phyloP scores from a whole-genome alignment of 2,329 filamentous ascomycete genomes.

The Rhinocladiella mackenziei region DNA sequence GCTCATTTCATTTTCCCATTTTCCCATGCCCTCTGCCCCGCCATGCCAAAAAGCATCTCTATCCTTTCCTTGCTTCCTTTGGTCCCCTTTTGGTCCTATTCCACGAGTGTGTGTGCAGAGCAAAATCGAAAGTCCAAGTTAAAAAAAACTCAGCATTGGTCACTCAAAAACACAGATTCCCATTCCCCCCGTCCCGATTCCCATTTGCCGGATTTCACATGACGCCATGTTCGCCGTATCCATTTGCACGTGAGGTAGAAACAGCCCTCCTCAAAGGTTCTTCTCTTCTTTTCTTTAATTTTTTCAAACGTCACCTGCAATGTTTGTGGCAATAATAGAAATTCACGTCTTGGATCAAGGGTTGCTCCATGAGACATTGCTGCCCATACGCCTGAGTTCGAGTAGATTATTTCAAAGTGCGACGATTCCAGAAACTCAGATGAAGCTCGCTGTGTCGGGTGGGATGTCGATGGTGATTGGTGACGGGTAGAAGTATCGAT shows the following conservation, averaged over 20 bases:
- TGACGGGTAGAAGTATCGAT: constrained; percentile 10
- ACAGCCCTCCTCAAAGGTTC: too few relatives aligned
- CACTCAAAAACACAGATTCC: too few relatives aligned
- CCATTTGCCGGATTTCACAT: not conserved
- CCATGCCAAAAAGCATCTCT: not conserved
- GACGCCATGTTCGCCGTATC: constrained; percentile 7
- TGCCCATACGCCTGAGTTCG: constrained; percentile 1
- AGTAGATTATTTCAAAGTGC: constrained; percentile 6
- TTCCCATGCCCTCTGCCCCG: not conserved
- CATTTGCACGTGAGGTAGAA: constrained; percentile 6
- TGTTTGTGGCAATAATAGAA: constrained; percentile 7
- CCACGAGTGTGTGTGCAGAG: not conserved
- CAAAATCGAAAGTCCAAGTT: too few relatives aligned
- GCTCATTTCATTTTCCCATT: not conserved
- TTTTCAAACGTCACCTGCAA: constrained; percentile 17
- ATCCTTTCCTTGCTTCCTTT: too few relatives aligned
- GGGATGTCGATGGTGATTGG: constrained; percentile 4
- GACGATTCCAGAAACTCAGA: constrained; percentile 5
- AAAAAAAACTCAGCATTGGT: too few relatives aligned
- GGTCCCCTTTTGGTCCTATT: too few relatives aligned
- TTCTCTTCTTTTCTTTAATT: not conserved
- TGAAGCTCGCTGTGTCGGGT: constrained; percentile 7
- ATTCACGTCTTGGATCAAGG: not conserved
- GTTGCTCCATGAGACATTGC: constrained; percentile 10
- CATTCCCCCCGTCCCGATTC: too few relatives aligned